These are phyloP conservation scores for Cryptococcus amylolentus DNA, from an alignment of 1,284 basidiomycete species.

Conservation along the genomic window DNA sequence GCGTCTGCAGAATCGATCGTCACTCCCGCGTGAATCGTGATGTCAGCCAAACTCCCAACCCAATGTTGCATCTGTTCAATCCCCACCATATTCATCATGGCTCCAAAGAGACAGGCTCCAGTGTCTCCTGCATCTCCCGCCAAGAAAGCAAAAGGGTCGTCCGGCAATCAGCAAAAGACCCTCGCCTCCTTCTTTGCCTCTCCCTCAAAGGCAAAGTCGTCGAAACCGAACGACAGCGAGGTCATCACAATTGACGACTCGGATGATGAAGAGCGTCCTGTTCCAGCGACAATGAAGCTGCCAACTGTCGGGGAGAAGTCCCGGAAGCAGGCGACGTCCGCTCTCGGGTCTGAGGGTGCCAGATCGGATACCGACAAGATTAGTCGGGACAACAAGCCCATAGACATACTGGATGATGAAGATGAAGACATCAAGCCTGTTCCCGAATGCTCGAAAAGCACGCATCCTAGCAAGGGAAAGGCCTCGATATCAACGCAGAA, in stretches of 20 bases:
- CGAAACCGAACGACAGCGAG: conserved; percentile 4
- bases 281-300: not conserved
- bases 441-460: conserved; percentile 8
- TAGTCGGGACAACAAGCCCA: conserved; percentile 7
- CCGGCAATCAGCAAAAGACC: conserved; percentile 11
- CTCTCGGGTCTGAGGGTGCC: conserved; percentile 9
- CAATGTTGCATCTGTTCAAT: too few relatives aligned
- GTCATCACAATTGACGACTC: conserved; percentile 37
- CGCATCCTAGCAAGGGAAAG: conserved; percentile 20
- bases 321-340: conserved; percentile 26
- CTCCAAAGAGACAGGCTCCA: conserved; percentile 9
- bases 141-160: conserved; percentile 11
- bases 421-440: conserved; percentile 14
- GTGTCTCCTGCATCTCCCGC: conserved; percentile 8
- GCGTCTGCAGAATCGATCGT: too few relatives aligned
- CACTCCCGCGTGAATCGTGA: too few relatives aligned
- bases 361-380: not conserved
- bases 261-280: conserved; percentile 18
- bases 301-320: conserved; percentile 23
- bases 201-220: conserved; percentile 20
- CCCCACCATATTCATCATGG: not conserved
- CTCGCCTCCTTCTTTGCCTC: conserved; percentile 43
- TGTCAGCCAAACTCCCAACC: too few relatives aligned
- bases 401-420: conserved; percentile 15
- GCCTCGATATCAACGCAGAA: conserved; percentile 26